A percentile compares a stretch with the other conserved stretches of the same genome.
Conservation (phyloP, 768 basidiomycete genomes). For the Chalciporus sphaerocephalus region DNA sequence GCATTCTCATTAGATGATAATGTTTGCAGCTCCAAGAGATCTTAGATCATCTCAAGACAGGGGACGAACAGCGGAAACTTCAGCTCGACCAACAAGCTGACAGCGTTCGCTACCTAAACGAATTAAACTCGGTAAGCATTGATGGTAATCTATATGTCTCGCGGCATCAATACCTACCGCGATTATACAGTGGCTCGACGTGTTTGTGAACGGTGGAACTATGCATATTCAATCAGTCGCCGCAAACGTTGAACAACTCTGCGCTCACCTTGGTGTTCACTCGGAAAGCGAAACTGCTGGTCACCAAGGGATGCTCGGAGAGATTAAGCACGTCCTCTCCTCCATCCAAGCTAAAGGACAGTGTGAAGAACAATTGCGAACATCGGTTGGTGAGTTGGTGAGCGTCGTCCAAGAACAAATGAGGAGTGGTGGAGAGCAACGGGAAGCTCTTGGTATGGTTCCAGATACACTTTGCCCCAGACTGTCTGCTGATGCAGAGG, state of each 20-base stretch:
- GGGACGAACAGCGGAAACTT: slow-evolving; percentile 43
- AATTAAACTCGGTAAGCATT: slow-evolving; percentile 59
- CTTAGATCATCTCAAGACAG: slow-evolving; percentile 44
- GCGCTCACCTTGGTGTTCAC: slow-evolving; percentile 45
- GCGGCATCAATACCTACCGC: neutral
- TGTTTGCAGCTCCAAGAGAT: slow-evolving; percentile 39
- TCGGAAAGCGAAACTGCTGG: slow-evolving; percentile 16
- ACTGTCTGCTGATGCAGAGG: slow-evolving; percentile 11
- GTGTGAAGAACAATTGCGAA: slow-evolving; percentile 29
- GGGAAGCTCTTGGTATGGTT: slow-evolving; percentile 36
- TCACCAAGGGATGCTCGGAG: slow-evolving; percentile 29
- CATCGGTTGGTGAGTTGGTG: slow-evolving; percentile 35
- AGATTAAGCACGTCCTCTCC: slow-evolving; percentile 34
- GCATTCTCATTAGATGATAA: neutral
- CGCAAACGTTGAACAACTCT: slow-evolving; percentile 56
- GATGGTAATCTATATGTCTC: neutral
- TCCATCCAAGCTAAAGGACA: slow-evolving; percentile 31
- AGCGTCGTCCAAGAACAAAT: slow-evolving; percentile 41
- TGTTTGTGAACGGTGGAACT: slow-evolving; percentile 74
- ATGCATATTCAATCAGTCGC: slow-evolving; percentile 64
- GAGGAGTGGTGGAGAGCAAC: slow-evolving; percentile 36
- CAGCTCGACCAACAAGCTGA: slow-evolving; percentile 67
- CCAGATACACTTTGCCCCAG: slow-evolving; percentile 2
- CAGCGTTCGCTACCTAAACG: slow-evolving; percentile 72
- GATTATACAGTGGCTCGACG: slow-evolving; percentile 67